A percentile compares a stretch with the other conserved stretches of the same genome.
phyloP scores from a whole-genome alignment of 169 alveolate genomes.

The Plasmodium gallinaceum region DNA sequence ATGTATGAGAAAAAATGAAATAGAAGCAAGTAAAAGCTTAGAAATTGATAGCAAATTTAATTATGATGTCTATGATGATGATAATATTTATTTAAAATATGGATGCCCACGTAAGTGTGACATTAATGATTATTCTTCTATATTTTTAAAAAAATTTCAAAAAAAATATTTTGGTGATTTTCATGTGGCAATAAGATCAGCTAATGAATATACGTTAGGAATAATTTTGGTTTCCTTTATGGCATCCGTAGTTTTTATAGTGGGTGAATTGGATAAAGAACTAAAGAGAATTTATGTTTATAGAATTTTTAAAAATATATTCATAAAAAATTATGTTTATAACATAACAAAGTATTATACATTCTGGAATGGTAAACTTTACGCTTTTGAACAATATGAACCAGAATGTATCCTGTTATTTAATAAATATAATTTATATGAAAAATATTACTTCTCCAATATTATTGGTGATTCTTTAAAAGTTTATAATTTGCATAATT shows the following conservation, averaged over 20 bases:
- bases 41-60: neutral
- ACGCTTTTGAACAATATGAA: constrained; percentile 70
- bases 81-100: constrained; percentile 17
- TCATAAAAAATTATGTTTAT: constrained; percentile 32
- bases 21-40: neutral
- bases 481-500: neutral
- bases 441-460: neutral
- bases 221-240: constrained; percentile 38
- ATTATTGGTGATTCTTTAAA: neutral
- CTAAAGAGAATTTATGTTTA: constrained; percentile 45
- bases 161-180: constrained; percentile 65
- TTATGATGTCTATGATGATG: constrained; percentile 30
- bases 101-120: constrained; percentile 4
- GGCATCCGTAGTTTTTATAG: constrained; percentile 51
- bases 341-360: constrained; percentile 73
- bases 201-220: constrained; percentile 13
- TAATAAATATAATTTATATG: constrained; percentile 51
- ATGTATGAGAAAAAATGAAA: constrained; percentile 18
- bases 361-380: constrained; percentile 55
- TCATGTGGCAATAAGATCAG: constrained; percentile 21
- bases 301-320: constrained; percentile 69
- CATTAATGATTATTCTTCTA: constrained; percentile 1
- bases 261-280: constrained; percentile 40
- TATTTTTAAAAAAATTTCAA: constrained; percentile 52
- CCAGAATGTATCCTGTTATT: constrained; percentile 71